These are phyloP conservation scores for Ceratocystiopsis minuta DNA, from an alignment of 2,329 filamentous ascomycete genomes.

Conservation along the genomic window DNA sequence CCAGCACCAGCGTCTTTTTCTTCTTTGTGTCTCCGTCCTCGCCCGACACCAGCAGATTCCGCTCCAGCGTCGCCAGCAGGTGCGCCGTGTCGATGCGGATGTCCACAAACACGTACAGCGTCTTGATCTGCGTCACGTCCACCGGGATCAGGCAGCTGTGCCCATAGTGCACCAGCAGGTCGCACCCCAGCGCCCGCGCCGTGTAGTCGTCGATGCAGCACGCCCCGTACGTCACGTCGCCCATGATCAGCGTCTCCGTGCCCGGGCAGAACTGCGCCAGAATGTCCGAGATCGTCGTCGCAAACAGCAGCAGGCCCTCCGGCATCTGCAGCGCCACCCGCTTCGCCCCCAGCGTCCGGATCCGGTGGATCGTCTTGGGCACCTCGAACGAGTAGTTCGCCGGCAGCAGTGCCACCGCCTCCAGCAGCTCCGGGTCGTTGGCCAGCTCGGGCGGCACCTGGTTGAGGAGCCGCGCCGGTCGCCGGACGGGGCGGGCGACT, in stretches of 20 bases:
- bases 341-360: constrained; percentile 61
- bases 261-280: constrained; percentile 84
- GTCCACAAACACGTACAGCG: constrained; percentile 93
- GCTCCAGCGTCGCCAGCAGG: constrained; percentile 67
- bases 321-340: constrained; percentile 92
- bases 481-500: constrained; percentile 51
- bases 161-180: constrained; percentile 88
- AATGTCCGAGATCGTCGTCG: constrained; percentile 94
- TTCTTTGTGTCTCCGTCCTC: constrained; percentile 45
- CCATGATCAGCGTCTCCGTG: constrained; percentile 92
- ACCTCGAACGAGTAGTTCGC: constrained; percentile 98
- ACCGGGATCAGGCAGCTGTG: constrained; percentile 94
- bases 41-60: constrained; percentile 49
- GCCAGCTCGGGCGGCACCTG: constrained; percentile 78
- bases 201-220: constrained; percentile 99
- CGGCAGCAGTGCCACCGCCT: constrained; percentile 71
- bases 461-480: constrained; percentile 67
- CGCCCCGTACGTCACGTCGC: constrained; percentile 93
- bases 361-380: constrained; percentile 91
- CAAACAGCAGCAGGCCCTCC: constrained; percentile 85
- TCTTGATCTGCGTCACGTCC: constrained; percentile 91
- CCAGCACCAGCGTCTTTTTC: constrained; percentile 78
- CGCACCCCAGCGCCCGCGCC: constrained; percentile 79
- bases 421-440: constrained; percentile 68
- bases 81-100: constrained; percentile 89